phyloP scores from a whole-genome alignment of 495 filamentous ascomycete genomes.

The Annulohypoxylon bovei region DNA sequence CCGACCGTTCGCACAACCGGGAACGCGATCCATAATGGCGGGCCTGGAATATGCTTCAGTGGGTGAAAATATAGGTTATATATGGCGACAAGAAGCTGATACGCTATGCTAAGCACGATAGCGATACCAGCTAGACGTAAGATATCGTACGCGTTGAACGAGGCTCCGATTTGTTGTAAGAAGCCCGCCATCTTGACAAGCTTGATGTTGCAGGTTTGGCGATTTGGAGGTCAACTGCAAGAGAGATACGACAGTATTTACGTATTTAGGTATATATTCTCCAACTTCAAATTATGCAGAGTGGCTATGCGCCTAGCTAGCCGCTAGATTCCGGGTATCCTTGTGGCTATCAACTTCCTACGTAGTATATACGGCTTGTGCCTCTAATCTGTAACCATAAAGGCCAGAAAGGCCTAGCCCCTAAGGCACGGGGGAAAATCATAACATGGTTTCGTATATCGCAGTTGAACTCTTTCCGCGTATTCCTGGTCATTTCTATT shows the following conservation, averaged over 20 bases:
- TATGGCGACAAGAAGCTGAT: conserved; percentile 22
- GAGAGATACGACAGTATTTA: neutral
- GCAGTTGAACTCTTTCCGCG: neutral
- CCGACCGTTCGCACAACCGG: conserved; percentile 21
- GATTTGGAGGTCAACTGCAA: neutral
- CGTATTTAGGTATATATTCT: neutral
- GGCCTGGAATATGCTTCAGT: conserved; percentile 60
- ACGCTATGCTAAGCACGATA: conserved; percentile 7
- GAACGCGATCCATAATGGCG: conserved; percentile 47
- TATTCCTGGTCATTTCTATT: neutral
- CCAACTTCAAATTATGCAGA: neutral
- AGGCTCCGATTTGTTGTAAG: conserved; percentile 29
- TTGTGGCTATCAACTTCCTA: neutral
- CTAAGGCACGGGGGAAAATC: neutral
- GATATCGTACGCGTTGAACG: conserved; percentile 5
- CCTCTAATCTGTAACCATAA: neutral
- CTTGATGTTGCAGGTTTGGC: neutral
- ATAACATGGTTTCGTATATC: neutral
- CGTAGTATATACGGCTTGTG: neutral
- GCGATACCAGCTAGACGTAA: neutral
- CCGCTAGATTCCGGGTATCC: neutral
- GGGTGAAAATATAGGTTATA: conserved; percentile 63
- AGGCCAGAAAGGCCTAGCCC: neutral
- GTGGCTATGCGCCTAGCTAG: neutral
- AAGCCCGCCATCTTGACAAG: conserved; percentile 26